Base-by-base conservation (phyloP, 2,329 filamentous ascomycete genomes). In the Diaporthe citrichinensis region DNA sequence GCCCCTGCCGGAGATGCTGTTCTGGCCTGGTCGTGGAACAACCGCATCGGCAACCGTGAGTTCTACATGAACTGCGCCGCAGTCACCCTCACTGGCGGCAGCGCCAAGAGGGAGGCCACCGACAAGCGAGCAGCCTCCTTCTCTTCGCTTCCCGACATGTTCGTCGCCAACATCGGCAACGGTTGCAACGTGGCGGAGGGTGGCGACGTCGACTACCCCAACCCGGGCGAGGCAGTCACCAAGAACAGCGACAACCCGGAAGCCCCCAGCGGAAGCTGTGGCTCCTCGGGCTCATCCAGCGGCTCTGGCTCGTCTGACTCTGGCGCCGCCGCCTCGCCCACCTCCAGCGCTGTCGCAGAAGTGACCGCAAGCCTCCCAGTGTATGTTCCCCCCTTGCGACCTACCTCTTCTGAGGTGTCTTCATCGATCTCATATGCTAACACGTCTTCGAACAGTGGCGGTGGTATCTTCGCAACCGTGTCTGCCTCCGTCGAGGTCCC, bases 61-160 rank as follows among this genome's bases (percentile, higher is more conserved):
- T 94, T 94, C 90, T 97, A 97, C 89, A 95, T 95, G 93, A 95
- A 95, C 85, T 97, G 94, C 81, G 94, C 94, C 10, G 87, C 90
- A 71, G 89, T 96, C 79, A 91, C 89, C 77, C 92, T 95, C 81
- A 84, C 82, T 73, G 83, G 84, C 39, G 82, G 83, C 67, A 80
- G 81, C 73, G 79, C 78, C 15, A 75, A 75, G 77, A 78, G 79
- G 62, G 76, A 77, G 39, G 55, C 68, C 41, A 51, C 25, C 44
- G 77, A 75, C 58, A 84, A 85, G 81, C 83, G 84, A 59, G 81
- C 77, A 10, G 78, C 78, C 34, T 80, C 86, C 53, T 91, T 94
- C 82, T 84, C 85, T 72, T 81, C 83, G 55, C 90, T 93, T 1
- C 94, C 94, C 0, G 83, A 87, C 65, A 90, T 95, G 83, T 95